Base-by-base conservation (phyloP, 345 rosid species). In the Sapria himalayana region DNA sequence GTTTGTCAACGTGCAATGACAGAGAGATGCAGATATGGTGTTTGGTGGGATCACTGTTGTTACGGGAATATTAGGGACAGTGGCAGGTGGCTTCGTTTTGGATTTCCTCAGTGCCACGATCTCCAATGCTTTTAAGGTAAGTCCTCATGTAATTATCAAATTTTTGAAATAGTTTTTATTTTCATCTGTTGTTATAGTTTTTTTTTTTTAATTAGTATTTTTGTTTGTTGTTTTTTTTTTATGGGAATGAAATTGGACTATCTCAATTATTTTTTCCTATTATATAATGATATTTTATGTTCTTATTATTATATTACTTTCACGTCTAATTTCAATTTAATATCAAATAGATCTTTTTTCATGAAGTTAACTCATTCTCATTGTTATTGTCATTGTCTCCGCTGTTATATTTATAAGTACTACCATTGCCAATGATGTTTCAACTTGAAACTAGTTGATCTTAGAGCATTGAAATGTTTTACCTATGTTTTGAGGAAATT, bases 81-180 rank as follows among this genome's bases (percentile, higher is more conserved):
- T 86, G 39, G 73, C 78, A 1, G 97, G 97, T 52, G 97, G 94
- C 27, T 57, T 23, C 16, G 13, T 67, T 50, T 66, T 86, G 29
- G 97, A 86, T 72, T 50, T 15, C 55, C 60, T 86, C 56, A 62
- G 43, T 60, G 57, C 82, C 39, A 73, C 92, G 25, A 72, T 86
- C 52, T 45, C 82, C 36, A 86, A 86, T 78, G 94, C 94, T 51
- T 86, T 86, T 56, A 89, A 78, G 78, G 98, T 86, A 54, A 41
- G 42, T 63, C 49, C 16, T 46, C 35, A 29, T 33, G 22, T 19
- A 25, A 13, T 25, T 13, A 24, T 9, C 19, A 27, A n/a, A 12
- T 25, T 29, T 10, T 27, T 19, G 23, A 21, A 53, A 34, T 32
- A 27, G 33, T 33, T 41, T 9, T 16, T 5, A 13, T 31, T 34